Conservation (phyloP, 2,329 filamentous ascomycete species). For the Coniosporium tulheliwenetii region DNA sequence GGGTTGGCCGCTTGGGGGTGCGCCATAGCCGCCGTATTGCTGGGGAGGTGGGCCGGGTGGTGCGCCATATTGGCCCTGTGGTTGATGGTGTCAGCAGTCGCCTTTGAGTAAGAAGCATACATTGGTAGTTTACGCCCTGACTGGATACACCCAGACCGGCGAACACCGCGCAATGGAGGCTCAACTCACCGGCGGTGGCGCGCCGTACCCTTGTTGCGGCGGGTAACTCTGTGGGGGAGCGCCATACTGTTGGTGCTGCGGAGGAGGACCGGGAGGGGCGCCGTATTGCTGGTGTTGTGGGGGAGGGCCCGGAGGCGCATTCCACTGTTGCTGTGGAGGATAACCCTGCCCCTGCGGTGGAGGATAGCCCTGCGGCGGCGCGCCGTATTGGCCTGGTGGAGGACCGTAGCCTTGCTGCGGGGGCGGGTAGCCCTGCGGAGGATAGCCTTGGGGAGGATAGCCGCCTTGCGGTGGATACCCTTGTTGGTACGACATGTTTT, state of each 20-base stretch:
- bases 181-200: too few species aligned
- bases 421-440: slow-evolving; percentile 16
- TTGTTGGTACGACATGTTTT: too few species aligned
- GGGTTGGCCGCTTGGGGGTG: slow-evolving; percentile 20
- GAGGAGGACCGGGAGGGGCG: slow-evolving; percentile 22
- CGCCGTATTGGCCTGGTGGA: slow-evolving; percentile 8
- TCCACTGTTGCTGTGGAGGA: slow-evolving; percentile 12
- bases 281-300: slow-evolving; percentile 12
- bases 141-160: too few species aligned
- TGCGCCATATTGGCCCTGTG: slow-evolving; percentile 20
- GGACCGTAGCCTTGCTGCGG: slow-evolving; percentile 10
- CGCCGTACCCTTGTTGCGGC: too few species aligned
- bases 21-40: slow-evolving; percentile 14
- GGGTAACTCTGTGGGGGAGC: too few species aligned
- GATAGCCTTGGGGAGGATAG: slow-evolving; percentile 15
- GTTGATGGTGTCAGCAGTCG: slow-evolving; percentile 15
- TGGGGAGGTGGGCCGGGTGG: slow-evolving; percentile 20
- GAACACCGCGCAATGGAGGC: too few species aligned
- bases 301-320: slow-evolving; percentile 9
- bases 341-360: slow-evolving; percentile 1
- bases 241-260: slow-evolving; percentile 10
- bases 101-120: background rate
- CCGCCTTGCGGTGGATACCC: slow-evolving; percentile 9
- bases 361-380: slow-evolving; percentile 5
- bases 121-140: too few species aligned